These are phyloP conservation scores for Hypoxylon cercidicola DNA, from an alignment of 495 filamentous ascomycete species.

Conservation along the genomic window DNA sequence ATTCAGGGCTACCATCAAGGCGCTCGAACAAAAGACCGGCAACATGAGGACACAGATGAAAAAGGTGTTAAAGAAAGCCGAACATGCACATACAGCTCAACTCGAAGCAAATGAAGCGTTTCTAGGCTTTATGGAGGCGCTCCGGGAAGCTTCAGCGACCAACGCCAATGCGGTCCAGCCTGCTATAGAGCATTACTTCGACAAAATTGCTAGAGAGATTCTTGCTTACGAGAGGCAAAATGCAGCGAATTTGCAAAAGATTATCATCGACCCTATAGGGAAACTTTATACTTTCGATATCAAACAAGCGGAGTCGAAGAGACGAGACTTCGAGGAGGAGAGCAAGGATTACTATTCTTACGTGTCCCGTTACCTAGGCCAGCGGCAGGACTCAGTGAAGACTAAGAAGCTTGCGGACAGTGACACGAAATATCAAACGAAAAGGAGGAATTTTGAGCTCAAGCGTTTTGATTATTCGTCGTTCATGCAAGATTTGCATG, in stretches of 20 bases:
- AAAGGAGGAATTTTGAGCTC: conserved; percentile 92
- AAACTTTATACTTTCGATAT: conserved; percentile 95
- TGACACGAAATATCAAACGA: conserved; percentile 95
- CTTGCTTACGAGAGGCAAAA: conserved; percentile 87
- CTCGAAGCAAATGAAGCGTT: conserved; percentile 85
- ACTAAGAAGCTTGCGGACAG: conserved; percentile 95
- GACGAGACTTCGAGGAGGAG: conserved; percentile 98
- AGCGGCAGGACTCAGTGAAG: conserved; percentile 93
- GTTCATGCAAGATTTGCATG: conserved; percentile 98
- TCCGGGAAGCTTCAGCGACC: conserved; percentile 86
- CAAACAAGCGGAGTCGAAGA: conserved; percentile 97
- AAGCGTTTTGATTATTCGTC: conserved; percentile 99
- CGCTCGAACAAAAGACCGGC: conserved; percentile 95
- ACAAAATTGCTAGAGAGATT: conserved; percentile 94
- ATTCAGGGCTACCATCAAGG: conserved; percentile 97
- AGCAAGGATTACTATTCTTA: conserved; percentile 98
- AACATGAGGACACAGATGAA: conserved; percentile 94
- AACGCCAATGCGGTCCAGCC: conserved; percentile 96
- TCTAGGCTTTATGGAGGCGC: conserved; percentile 81
- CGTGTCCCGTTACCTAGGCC: conserved; percentile 92
- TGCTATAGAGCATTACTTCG: conserved; percentile 96
- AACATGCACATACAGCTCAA: conserved; percentile 84
- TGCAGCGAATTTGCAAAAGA: conserved; percentile 81
- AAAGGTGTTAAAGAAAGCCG: conserved; percentile 90
- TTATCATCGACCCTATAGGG: conserved; percentile 92